Percentiles rank a stretch among this genome's conserved stretches.
Conservation (phyloP, 2,329 filamentous ascomycete genomes). For the Bipolaris victoriae region DNA sequence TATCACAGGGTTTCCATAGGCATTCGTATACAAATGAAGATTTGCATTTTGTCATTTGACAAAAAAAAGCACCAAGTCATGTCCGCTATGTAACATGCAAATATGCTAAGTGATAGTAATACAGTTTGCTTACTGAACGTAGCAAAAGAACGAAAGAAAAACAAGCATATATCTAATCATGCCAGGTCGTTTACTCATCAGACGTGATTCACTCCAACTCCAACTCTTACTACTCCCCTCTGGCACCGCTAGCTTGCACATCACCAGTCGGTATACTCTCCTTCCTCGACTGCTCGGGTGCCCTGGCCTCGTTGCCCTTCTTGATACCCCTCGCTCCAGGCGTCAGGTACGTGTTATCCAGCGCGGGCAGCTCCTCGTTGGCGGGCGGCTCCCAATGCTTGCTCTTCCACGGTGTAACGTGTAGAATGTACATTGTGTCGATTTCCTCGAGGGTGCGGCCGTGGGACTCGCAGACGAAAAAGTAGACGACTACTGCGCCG, state of each 20-base stretch:
- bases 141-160: too few relatives aligned
- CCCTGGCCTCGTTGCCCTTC: slow-evolving; percentile 42
- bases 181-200: neutral
- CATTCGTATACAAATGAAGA: too few relatives aligned
- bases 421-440: slow-evolving; percentile 72
- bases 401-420: slow-evolving; percentile 68
- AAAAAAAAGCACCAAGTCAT: too few relatives aligned
- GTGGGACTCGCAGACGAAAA: slow-evolving; percentile 77
- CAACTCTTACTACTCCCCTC: slow-evolving; percentile 2
- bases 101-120: too few relatives aligned
- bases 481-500: slow-evolving; percentile 71
- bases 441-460: slow-evolving; percentile 79
- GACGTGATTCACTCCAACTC: too few relatives aligned
- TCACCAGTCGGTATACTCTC: slow-evolving; percentile 27
- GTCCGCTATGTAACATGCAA: too few relatives aligned
- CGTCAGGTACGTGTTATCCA: slow-evolving; percentile 44
- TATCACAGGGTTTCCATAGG: too few relatives aligned
- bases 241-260: slow-evolving; percentile 22
- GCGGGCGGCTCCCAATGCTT: slow-evolving; percentile 56
- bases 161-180: neutral
- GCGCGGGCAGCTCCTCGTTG: slow-evolving; percentile 42
- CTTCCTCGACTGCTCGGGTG: slow-evolving; percentile 30
- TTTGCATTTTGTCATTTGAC: too few relatives aligned
- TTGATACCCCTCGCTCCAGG: slow-evolving; percentile 44
- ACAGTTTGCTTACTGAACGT: too few relatives aligned